Evolutionary conservation across 2,329 filamentous ascomycete species (phyloP).

Genomic region (Dothideomycetes sp.): DNA sequence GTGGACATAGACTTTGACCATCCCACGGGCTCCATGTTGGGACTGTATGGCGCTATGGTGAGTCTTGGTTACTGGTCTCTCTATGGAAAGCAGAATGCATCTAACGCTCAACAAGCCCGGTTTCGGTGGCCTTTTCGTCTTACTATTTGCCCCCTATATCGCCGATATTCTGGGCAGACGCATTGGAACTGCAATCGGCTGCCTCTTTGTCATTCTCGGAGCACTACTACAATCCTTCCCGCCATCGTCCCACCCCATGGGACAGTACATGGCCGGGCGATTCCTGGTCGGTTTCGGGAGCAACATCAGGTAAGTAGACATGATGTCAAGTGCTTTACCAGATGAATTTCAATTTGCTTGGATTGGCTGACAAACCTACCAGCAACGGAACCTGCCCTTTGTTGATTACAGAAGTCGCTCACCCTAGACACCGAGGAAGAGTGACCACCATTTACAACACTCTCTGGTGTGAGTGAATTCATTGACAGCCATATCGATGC

Average conservation of each 20-base stretch:
- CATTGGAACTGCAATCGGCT: constrained; percentile 36
- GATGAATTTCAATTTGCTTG: too few species aligned
- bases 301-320: too few species aligned
- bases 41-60: constrained; percentile 3
- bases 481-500: too few species aligned
- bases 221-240: constrained; percentile 11
- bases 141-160: too few species aligned
- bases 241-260: neutral
- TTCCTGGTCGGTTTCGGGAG: too few species aligned
- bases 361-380: too few species aligned
- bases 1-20: neutral
- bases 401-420: constrained; percentile 4
- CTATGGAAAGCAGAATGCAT: neutral
- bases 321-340: too few species aligned
- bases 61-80: constrained; percentile 3
- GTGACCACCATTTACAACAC: constrained; percentile 5
- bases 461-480: constrained; percentile 1
- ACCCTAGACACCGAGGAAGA: constrained; percentile 4
- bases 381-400: too few species aligned
- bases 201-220: constrained; percentile 34
- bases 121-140: constrained; percentile 10
- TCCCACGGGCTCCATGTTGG: neutral
- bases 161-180: constrained; percentile 37
- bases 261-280: constrained; percentile 4
- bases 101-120: neutral